These are phyloP conservation scores for Pseudogymnoascus sp. DNA, from an alignment of 2,329 filamentous ascomycete species.

Conservation along the genomic window DNA sequence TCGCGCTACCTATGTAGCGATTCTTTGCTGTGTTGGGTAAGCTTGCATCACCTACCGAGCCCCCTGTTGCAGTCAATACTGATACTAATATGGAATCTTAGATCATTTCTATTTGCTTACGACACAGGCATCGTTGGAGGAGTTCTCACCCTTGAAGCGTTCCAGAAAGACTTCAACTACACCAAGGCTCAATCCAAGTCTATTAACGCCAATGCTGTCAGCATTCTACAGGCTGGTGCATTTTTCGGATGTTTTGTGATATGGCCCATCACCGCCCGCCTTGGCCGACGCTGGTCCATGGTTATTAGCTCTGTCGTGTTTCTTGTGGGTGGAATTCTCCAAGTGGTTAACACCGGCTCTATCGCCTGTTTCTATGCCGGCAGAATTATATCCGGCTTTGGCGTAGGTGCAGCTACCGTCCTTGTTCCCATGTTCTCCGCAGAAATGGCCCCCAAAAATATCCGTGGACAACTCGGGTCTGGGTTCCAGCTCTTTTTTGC, in stretches of 20 bases:
- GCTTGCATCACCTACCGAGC: not conserved
- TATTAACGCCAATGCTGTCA: constrained; percentile 39
- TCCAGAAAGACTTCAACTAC: constrained; percentile 36
- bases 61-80: constrained; percentile 13
- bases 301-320: constrained; percentile 36
- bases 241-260: constrained; percentile 42
- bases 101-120: constrained; percentile 34
- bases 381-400: constrained; percentile 39
- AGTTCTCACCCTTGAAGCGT: constrained; percentile 37
- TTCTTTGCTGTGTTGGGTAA: constrained; percentile 12
- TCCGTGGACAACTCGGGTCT: constrained; percentile 30
- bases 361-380: constrained; percentile 38
- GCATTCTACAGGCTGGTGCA: constrained; percentile 43
- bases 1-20: constrained; percentile 27
- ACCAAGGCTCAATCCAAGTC: constrained; percentile 32
- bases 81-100: constrained; percentile 17
- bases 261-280: constrained; percentile 39
- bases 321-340: constrained; percentile 34
- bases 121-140: constrained; percentile 40
- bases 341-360: constrained; percentile 39
- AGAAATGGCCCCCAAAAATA: constrained; percentile 36
- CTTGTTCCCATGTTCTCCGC: constrained; percentile 36
- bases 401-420: constrained; percentile 37
- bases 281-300: constrained; percentile 38
- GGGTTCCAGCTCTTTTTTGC: constrained; percentile 33